Conservation (phyloP, 2,329 filamentous ascomycete species). For the Seiridium unicorne region DNA sequence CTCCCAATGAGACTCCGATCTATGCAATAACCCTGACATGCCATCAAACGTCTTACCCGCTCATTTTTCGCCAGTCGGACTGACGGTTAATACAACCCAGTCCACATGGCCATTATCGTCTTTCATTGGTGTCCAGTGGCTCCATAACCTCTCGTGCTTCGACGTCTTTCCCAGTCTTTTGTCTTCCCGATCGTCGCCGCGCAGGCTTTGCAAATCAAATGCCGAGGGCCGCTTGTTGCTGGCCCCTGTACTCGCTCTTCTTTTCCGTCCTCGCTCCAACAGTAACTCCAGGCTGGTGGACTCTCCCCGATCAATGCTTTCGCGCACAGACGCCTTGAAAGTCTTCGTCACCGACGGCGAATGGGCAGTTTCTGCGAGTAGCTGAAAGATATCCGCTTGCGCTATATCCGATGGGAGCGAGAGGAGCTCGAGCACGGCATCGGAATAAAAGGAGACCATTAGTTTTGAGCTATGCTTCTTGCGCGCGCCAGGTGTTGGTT, state of each 20-base stretch:
- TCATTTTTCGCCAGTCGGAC: not conserved
- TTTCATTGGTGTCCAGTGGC: slow-evolving; percentile 34
- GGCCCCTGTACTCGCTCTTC: not conserved
- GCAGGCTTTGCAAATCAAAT: slow-evolving; percentile 1
- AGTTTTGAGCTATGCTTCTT: slow-evolving; percentile 19
- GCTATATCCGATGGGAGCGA: slow-evolving; percentile 38
- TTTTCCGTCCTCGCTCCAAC: slow-evolving; percentile 10
- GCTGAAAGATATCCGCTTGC: slow-evolving; percentile 52
- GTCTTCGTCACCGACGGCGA: slow-evolving; percentile 40
- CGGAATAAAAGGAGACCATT: slow-evolving; percentile 43
- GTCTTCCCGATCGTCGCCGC: slow-evolving; percentile 10
- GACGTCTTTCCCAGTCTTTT: slow-evolving; percentile 16
- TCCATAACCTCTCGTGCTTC: slow-evolving; percentile 21
- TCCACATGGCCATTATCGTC: slow-evolving; percentile 27
- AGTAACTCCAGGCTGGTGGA: slow-evolving; percentile 25
- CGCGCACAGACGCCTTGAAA: slow-evolving; percentile 42
- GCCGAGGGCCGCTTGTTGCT: not conserved
- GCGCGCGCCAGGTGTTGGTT: slow-evolving; percentile 12
- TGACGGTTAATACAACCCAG: slow-evolving; percentile 32
- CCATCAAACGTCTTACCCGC: not conserved
- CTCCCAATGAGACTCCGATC: not conserved
- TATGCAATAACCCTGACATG: not conserved
- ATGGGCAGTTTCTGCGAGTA: slow-evolving; percentile 48
- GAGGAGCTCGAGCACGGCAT: slow-evolving; percentile 45
- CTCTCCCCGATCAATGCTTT: slow-evolving; percentile 21